Evolutionary conservation across 768 basidiomycete species (phyloP), one percentile per base, ranked within the genome.

Genomic region (Boletus patriciae): DNA sequence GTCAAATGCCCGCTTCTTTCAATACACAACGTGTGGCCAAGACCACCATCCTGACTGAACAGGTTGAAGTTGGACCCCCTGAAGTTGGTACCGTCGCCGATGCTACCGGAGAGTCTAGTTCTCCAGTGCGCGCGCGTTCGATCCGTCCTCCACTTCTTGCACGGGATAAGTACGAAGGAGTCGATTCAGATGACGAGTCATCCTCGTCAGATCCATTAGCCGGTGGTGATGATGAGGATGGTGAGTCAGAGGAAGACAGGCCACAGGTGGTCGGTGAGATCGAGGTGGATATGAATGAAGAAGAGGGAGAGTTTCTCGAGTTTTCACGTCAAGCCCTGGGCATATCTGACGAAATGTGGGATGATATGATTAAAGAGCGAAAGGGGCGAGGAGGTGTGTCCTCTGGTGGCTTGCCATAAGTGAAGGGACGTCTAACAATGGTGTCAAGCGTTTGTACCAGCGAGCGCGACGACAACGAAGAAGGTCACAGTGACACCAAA

Each of bases 301-400:
- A 99, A 73, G 84, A 92, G 73, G 93, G 90, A 63, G 96, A 97
- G 62, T 99, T 98, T 62, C 74, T 99, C 31, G 90, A 93, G 73
- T 99, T 99, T 72, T 90, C 97, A 13, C 84, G 93, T 45, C 92
- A 98, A 64, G 84, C 90, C 6, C 76, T 98, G 36, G 97, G 97
- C 1, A 89, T 99, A 59, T 83, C 80, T 42, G 88, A 94, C 61
- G 85, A 85, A n/a, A 88, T 93, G 70, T 98, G 95, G 92, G 73
- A 79, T 16, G 82, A 85, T n/a, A 98, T 99, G 46, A 63, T 98
- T 29, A 77, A 78, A 53, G 92, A 95, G 59, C 80, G 97, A 31
- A 78, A 81, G 67, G 79, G 78, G 27, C 78, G 92, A 59, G 95
- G 94, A 67, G 95, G 96, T 95, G 63, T 62, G 87, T 78, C 41